Base-by-base conservation (phyloP, 2,329 filamentous ascomycete species). In the Aspergillus bombycis region DNA sequence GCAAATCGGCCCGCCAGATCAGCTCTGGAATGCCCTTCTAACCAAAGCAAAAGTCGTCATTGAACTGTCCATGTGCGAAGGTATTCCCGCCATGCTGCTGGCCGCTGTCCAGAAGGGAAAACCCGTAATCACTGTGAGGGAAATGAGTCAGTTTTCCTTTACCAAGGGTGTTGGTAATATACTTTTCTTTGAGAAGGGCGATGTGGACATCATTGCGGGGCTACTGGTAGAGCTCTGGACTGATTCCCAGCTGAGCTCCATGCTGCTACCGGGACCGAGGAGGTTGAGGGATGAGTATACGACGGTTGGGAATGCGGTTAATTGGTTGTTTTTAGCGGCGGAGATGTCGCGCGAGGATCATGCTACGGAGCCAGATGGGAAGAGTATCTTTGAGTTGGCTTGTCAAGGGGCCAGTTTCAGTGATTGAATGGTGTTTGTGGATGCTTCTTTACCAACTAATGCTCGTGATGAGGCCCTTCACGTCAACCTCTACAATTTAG, bases 1-100 rank as follows among this genome's bases (percentile, higher is more conserved):
- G 16, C 62, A 61, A 10, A 45, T 64, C n/a, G 43, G 62, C 7
- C 46, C 62, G 9, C 45, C 55, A 2, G 59, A 64, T n/a, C 62
- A 64, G 30, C 52, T 62, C 23, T 65, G 63, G 63, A 65, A 65
- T 16, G 30, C 54, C 19, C 45, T 65, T 5, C 43, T 65, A 16
- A 60, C 61, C 3, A 60, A 58, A 8, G 63, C 63, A 12, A 46
- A 36, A 23, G 56, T 34, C 10, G 28, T 65, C 19, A 61, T 65
- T 2, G 53, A 65, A 21, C 53, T 65, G 1, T 50, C 52, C 34
- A 28, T 57, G 16, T 54, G n/a, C 23, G 57, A 65, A 8, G 63
- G 63, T 1, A 55, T 63, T 23, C 61, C 63, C 6, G 57, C 62
- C 21, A 34, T 63, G 32, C 32, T 65, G 3, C 57, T 65, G 2